These are phyloP conservation scores for Ocimum tenuiflorum DNA, from an alignment of 257 asterid species.

Conservation along the genomic window DNA sequence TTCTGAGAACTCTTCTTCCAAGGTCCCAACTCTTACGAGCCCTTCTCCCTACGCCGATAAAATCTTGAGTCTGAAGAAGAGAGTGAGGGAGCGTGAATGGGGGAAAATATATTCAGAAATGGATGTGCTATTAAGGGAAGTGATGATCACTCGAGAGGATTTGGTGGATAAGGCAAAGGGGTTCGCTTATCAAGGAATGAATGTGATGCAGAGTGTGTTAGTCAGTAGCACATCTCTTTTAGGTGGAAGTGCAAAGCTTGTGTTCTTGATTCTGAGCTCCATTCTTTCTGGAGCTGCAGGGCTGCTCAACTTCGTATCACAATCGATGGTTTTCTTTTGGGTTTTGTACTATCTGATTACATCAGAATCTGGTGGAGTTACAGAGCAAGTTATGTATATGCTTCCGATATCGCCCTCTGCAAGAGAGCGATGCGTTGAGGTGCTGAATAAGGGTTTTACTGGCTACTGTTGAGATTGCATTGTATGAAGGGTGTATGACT, in stretches of 20 bases:
- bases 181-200: slow-evolving; percentile 71
- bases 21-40: slow-evolving; percentile 42
- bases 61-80: slow-evolving; percentile 49
- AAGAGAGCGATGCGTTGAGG: slow-evolving; percentile 69
- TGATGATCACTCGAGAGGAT: slow-evolving; percentile 64
- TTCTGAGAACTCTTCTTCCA: slow-evolving; percentile 39
- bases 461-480: slow-evolving; percentile 84
- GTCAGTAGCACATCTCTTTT: slow-evolving; percentile 62
- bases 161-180: slow-evolving; percentile 85
- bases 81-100: slow-evolving; percentile 69
- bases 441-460: slow-evolving; percentile 64
- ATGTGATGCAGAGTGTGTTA: slow-evolving; percentile 65
- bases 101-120: slow-evolving; percentile 61
- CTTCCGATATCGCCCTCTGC: slow-evolving; percentile 73
- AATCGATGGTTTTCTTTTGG: slow-evolving; percentile 83
- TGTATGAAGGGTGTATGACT: slow-evolving; percentile 88
- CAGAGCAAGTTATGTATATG: slow-evolving; percentile 83
- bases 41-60: slow-evolving; percentile 74
- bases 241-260: slow-evolving; percentile 68
- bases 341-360: slow-evolving; percentile 82
- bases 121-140: slow-evolving; percentile 59
- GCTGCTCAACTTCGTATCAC: slow-evolving; percentile 65
- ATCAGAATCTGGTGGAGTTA: slow-evolving; percentile 94
- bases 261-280: slow-evolving; percentile 56
- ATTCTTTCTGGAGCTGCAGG: slow-evolving; percentile 93